phyloP scores from a whole-genome alignment of 2,329 filamentous ascomycete species.

The Graphium sp. region DNA sequence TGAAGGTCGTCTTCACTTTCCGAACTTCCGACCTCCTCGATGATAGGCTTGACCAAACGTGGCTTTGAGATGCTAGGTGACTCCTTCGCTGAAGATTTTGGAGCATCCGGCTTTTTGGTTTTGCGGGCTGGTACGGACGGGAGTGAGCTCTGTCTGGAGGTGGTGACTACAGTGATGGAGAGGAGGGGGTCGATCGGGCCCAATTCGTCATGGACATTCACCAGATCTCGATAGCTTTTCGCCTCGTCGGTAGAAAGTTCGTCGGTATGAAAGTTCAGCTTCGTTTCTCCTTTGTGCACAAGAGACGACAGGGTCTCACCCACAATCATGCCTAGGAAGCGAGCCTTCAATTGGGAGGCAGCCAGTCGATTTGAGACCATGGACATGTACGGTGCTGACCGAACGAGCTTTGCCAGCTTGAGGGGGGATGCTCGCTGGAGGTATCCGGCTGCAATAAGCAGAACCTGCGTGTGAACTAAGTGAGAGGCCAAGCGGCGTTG shows the following conservation, averaged over 20 bases:
- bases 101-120: conserved; percentile 12
- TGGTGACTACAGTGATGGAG: conserved; percentile 6
- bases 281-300: conserved; percentile 49
- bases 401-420: conserved; percentile 50
- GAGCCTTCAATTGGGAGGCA: conserved; percentile 55
- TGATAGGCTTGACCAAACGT: conserved; percentile 35
- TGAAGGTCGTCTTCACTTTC: conserved; percentile 51
- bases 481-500: no score
- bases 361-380: conserved; percentile 74
- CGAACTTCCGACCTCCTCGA: conserved; percentile 48
- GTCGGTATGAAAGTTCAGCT: conserved; percentile 70
- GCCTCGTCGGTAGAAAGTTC: conserved; percentile 61
- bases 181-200: conserved; percentile 39
- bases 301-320: conserved; percentile 55
- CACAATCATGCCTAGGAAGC: conserved; percentile 77
- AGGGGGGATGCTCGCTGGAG: conserved; percentile 49
- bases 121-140: conserved; percentile 8
- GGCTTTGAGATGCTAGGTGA: no score
- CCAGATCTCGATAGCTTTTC: conserved; percentile 55
- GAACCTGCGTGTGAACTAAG: conserved; percentile 62
- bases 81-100: conserved; percentile 11
- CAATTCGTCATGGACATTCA: conserved; percentile 41
- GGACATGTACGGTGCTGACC: conserved; percentile 57
- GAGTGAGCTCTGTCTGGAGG: conserved; percentile 6
- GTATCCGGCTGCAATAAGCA: conserved; percentile 65